Conservation (phyloP, 2,329 filamentous ascomycete genomes). For the Phialophora tarda region DNA sequence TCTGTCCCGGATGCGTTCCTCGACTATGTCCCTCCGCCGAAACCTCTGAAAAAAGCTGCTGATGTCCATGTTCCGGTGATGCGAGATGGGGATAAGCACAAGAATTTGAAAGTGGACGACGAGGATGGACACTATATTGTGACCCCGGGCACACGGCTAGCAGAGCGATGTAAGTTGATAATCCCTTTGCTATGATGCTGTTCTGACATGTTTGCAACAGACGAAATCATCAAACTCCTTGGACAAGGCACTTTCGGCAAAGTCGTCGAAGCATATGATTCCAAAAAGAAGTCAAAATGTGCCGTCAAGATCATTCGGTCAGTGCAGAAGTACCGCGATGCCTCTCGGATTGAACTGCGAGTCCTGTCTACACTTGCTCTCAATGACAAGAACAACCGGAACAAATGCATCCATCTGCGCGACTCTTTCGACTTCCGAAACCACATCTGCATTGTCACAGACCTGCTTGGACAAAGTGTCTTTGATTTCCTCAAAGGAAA, state of each 20-base stretch:
- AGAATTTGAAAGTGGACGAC: conserved; percentile 81
- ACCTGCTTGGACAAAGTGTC: conserved; percentile 87
- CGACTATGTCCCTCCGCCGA: conserved; percentile 83
- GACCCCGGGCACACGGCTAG: conserved; percentile 81
- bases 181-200: not conserved
- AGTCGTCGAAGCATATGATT: conserved; percentile 90
- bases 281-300: conserved; percentile 75
- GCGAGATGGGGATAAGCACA: conserved; percentile 52
- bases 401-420: conserved; percentile 93
- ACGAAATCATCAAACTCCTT: conserved; percentile 85
- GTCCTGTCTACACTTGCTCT: conserved; percentile 89
- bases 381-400: conserved; percentile 89
- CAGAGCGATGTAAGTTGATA: conserved; percentile 79
- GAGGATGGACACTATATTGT: conserved; percentile 98
- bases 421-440: conserved; percentile 98
- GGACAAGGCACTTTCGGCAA: conserved; percentile 98
- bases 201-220: conserved; percentile 54
- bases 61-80: conserved; percentile 71
- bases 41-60: conserved; percentile 87
- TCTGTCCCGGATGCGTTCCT: conserved; percentile 72
- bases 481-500: conserved; percentile 98
- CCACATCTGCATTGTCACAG: conserved; percentile 87
- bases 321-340: conserved; percentile 97
- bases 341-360: conserved; percentile 89
- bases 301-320: conserved; percentile 98